Evolutionary conservation across 2,329 filamentous ascomycete genomes (phyloP).

Genomic region (Purpureocillium lavendulum): DNA sequence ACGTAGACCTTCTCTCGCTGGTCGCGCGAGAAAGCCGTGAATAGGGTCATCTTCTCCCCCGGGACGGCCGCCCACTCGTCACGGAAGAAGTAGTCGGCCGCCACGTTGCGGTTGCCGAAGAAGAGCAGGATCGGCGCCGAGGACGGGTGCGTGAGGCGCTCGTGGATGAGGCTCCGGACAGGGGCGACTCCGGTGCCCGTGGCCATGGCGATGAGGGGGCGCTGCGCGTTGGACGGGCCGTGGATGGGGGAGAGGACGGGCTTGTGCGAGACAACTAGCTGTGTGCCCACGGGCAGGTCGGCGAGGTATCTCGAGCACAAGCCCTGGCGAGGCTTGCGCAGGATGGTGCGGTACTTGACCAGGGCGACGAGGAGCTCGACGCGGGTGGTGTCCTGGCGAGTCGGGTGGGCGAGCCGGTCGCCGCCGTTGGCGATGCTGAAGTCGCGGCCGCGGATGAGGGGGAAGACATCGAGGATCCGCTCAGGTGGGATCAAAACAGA

Average conservation of each 20-base stretch:
- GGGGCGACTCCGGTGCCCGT: constrained; percentile 85
- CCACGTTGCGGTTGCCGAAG: constrained; percentile 72
- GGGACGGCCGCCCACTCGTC: constrained; percentile 56
- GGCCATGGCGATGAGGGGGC: constrained; percentile 68
- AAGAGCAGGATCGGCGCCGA: constrained; percentile 53
- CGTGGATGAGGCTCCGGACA: constrained; percentile 70
- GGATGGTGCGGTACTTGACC: constrained; percentile 84
- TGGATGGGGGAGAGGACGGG: constrained; percentile 34
- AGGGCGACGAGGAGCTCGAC: constrained; percentile 77
- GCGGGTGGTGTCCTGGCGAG: constrained; percentile 24
- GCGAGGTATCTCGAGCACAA: constrained; percentile 85
- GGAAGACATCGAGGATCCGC: constrained; percentile 65
- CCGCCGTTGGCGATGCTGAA: constrained; percentile 86
- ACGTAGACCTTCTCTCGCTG: constrained; percentile 44
- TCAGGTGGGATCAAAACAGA: constrained; percentile 74
- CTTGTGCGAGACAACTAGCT: constrained; percentile 52
- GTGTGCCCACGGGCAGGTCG: constrained; percentile 47
- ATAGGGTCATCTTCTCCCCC: constrained; percentile 18
- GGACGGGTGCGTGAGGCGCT: constrained; percentile 40
- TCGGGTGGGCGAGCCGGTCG: constrained; percentile 20
- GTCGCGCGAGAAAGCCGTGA: constrained; percentile 42
- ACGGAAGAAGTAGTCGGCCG: constrained; percentile 73
- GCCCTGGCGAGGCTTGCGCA: constrained; percentile 75
- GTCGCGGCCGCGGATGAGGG: constrained; percentile 75
- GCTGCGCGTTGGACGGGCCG: constrained; percentile 23